phyloP scores from a whole-genome alignment of 306 rosid genomes.

The Betula pendula region DNA sequence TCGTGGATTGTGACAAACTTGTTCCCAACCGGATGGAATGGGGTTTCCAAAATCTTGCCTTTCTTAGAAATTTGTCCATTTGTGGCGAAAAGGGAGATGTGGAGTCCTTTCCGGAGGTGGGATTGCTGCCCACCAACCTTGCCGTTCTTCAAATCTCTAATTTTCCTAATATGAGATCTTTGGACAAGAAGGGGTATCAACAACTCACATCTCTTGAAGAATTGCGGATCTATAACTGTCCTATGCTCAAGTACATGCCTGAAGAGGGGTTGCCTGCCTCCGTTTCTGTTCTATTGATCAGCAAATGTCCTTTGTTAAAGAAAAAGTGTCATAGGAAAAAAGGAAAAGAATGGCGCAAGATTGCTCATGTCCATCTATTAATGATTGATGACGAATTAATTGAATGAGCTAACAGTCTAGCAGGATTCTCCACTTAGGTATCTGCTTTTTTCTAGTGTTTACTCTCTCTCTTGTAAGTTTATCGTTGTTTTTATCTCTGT shows the following conservation, averaged over 20 bases:
- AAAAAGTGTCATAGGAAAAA: not conserved
- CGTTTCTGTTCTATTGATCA: not conserved
- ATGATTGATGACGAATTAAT: not conserved
- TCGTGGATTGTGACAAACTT: not conserved
- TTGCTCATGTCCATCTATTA: constrained; percentile 14
- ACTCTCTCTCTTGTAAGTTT: too few species aligned
- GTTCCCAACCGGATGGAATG: constrained; percentile 1
- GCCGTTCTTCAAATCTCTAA: accelerated
- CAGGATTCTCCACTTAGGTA: too few species aligned
- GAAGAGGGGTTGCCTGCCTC: constrained; percentile 31
- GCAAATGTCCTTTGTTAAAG: not conserved
- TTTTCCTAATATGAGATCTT: constrained; percentile 4
- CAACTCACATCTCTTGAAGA: not conserved
- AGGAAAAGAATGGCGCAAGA: constrained; percentile 38
- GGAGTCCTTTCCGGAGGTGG: constrained; percentile 22
- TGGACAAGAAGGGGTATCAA: constrained; percentile 16
- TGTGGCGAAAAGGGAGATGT: not conserved
- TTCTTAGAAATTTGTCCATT: accelerated
- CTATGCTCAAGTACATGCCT: constrained; percentile 20
- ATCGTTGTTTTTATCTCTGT: too few species aligned
- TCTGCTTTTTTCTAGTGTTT: too few species aligned
- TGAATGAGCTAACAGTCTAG: not conserved
- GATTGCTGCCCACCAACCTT: constrained; percentile 30
- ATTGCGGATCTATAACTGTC: accelerated
- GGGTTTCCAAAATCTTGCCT: constrained; percentile 18